Evolutionary conservation across 208 protist species (phyloP), one percentile per base, ranked within the genome.

Genomic region (Acanthamoeba quina): DNA sequence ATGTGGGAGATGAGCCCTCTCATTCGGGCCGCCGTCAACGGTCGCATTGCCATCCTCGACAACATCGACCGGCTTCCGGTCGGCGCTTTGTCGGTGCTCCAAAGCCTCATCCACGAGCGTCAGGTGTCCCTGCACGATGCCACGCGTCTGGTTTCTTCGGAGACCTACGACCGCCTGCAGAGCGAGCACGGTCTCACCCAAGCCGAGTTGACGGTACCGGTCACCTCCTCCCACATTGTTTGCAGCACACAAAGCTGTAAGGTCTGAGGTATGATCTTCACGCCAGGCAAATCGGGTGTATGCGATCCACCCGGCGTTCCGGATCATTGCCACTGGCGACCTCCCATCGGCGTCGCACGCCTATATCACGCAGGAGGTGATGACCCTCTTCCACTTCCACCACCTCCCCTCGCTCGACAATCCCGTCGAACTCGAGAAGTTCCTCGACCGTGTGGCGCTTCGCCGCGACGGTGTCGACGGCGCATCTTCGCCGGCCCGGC

Each of bases 251-350:
- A 95, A 86, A 0, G 5, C 26, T 21, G 29, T 3, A 24, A 58
- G 29, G 7, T 72, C 31, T 13, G 31, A 24, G 37, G 34, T 13
- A 9, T 47, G 34, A 78, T 78, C 31, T 47, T 49, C 5, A 7
- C 5, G 1, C 31, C 29, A 78, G 66, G 49, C 26, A 3, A 54
- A n/a, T 24, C n/a, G 68, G 17, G 97, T 99, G 37, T 96, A 97
- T 56, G 96, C 96, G 2, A 96, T 99, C 21, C 98, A 99, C 94
- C 98, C 98, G 17, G 96, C 98, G 41, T 99, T 99, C 88, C 97
- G 98, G 83, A 97, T 99, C 5, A 94, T 99, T 34, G 98, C 98
- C 19, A 98, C 98, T 0, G 98, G 90, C 68, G 70, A 76, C 62
- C 78, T 72, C 4, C 92, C 93, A 10, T 58, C 34, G 11, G 11